A percentile compares a stretch with the other conserved stretches of the same genome.
Evolutionary conservation across 441 rosid genomes (phyloP).

Genomic region (Populus hybrid): DNA sequence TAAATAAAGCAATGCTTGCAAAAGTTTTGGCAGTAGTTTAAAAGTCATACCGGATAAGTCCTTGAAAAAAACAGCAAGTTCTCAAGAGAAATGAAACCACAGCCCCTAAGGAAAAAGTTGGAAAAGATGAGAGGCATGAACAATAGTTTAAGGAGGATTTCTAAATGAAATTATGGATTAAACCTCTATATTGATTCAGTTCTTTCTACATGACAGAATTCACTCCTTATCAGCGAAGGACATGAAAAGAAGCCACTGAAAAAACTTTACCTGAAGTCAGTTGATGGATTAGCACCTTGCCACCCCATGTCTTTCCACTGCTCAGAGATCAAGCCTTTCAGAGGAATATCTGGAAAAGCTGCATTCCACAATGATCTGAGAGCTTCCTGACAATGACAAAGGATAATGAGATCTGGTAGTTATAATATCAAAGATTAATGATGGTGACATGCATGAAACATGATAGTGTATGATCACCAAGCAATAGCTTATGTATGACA

Average conservation of each 20-base stretch:
- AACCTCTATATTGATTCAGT: conserved; percentile 2
- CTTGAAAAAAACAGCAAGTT: conserved; percentile 81
- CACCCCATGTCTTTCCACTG: conserved; percentile 99
- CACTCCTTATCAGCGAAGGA: not conserved
- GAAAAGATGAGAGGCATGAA: not conserved
- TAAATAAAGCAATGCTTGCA: not conserved
- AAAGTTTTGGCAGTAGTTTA: not conserved
- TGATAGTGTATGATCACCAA: not conserved
- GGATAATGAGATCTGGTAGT: not conserved
- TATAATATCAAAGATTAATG: not conserved
- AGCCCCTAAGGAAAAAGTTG: conserved; percentile 54
- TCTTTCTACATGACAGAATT: not conserved
- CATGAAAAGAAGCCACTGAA: not conserved
- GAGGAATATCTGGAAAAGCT: conserved; percentile 63
- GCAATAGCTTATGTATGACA: not conserved
- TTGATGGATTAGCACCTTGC: conserved; percentile 98
- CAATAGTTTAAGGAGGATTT: not conserved
- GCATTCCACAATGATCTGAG: conserved; percentile 72
- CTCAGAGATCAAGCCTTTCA: conserved; percentile 73
- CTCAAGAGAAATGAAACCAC: conserved; percentile 86
- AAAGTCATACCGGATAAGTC: conserved; percentile 70
- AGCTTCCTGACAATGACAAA: conserved; percentile 57
- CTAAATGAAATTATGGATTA: not conserved
- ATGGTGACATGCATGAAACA: not conserved
- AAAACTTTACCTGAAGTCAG: conserved; percentile 77